Base-by-base conservation (phyloP, 139 green algal genomes). In the Microglena sp. region DNA sequence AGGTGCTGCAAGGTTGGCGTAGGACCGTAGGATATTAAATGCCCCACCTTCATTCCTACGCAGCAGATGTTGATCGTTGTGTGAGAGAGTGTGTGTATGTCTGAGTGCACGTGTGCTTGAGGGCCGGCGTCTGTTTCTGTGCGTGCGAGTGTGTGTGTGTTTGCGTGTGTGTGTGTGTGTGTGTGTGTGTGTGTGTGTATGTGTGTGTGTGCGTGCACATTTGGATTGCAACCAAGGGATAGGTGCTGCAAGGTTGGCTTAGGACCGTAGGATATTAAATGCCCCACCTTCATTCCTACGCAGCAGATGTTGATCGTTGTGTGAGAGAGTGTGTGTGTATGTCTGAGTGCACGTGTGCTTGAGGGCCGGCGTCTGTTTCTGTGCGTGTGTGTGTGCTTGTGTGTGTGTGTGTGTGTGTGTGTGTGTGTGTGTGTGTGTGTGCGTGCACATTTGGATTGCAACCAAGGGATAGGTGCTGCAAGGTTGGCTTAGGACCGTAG, bases 401-500 rank as follows among this genome's bases (percentile, higher is more conserved):
- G 18, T 18, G 40, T 50, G 40, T 50, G 40, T 50, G 40, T 50
- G 40, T 50, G 40, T 50, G 40, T 50, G 40, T 50, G 40, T 50
- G 40, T 50, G 40, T 50, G 40, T 50, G 40, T 50, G 40, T 50
- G 40, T 50, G 40, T 50, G 40, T 50, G 40, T 50, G 40, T 50
- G 40, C 18, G 40, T 50, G 18, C 40, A 24, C 15, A 24, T 11
- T 50, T 11, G 11, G 40, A n/a, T n/a, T n/a, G n/a, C n/a, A n/a
- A n/a, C n/a, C n/a, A n/a, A n/a, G n/a, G 36, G 2, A 62, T 7
- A 43, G 66, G 32, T 1, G 43, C 29, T 7, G 31, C 21, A 3
- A 72, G 57, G 44, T 72, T 72, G 36, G 56, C 66, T 27, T 72
- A 72, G 2, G 24, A 53, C 30, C 66, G 27, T 22, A 60, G 31